phyloP scores from a whole-genome alignment of 495 filamentous ascomycete genomes.

The Talaromyces adpressus region DNA sequence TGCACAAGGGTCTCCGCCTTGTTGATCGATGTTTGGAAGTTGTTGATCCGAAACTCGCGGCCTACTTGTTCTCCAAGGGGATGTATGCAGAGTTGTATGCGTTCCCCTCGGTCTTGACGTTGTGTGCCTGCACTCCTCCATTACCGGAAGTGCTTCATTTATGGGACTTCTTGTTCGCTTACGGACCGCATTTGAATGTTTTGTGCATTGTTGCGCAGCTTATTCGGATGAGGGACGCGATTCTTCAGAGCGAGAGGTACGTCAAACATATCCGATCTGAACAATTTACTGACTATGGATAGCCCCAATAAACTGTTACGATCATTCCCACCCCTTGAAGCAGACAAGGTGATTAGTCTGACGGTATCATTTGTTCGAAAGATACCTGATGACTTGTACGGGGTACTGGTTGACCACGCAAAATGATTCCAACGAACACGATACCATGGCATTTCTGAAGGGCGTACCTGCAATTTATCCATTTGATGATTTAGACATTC shows the following conservation, averaged over 20 bases:
- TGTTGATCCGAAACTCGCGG: slow-evolving; percentile 80
- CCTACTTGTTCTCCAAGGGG: slow-evolving; percentile 74
- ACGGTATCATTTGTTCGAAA: slow-evolving; percentile 74
- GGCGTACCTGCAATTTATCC: background rate
- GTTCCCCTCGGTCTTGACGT: slow-evolving; percentile 91
- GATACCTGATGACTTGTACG: slow-evolving; percentile 84
- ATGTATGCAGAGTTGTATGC: slow-evolving; percentile 92
- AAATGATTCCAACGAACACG: slow-evolving; percentile 38
- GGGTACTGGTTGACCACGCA: slow-evolving; percentile 80
- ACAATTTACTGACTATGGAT: slow-evolving; percentile 11
- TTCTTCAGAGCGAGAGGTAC: slow-evolving; percentile 78
- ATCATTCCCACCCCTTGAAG: slow-evolving; percentile 79
- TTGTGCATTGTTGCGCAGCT: slow-evolving; percentile 97
- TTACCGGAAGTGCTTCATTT: slow-evolving; percentile 86
- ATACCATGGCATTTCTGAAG: background rate
- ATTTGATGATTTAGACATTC: background rate
- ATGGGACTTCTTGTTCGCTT: slow-evolving; percentile 99
- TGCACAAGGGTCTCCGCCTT: slow-evolving; percentile 82
- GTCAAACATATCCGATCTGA: slow-evolving; percentile 12
- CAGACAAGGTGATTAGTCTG: slow-evolving; percentile 70
- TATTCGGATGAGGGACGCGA: slow-evolving; percentile 74
- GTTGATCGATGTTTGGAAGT: slow-evolving; percentile 88
- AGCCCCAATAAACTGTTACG: slow-evolving; percentile 89
- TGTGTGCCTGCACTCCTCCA: slow-evolving; percentile 96
- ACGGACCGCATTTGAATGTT: slow-evolving; percentile 90